Base-by-base conservation (phyloP, 2,329 filamentous ascomycete species). In the Exophiala dermatitidis region DNA sequence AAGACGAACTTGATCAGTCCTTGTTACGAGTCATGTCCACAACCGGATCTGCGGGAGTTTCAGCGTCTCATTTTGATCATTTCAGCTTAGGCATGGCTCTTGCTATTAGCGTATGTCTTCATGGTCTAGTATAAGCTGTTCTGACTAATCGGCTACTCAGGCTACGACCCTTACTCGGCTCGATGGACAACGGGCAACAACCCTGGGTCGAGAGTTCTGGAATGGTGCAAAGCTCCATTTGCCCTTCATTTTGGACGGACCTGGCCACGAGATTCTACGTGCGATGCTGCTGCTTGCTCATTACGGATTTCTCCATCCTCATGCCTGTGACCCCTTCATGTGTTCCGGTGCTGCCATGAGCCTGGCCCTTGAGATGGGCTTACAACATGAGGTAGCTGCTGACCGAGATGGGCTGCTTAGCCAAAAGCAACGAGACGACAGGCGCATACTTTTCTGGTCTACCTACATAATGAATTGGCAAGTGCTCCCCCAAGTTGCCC, bases 391-490 rank as follows among this genome's bases (percentile, higher is more conserved):
- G 32, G 28, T 29, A 8, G 28, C 19, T 4, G n/a, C 19, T 7
- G 12, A 30, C 3, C 19, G 28, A 31, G 43, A 29, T n/a, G 32
- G 19, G 5, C n/a, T 45, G 31, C 43, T 45, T n/a, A 45, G 28
- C 28, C 19, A 45, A 28, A 45, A 32, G 28, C 26, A 45, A 10
- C 29, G 28, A 10, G 28, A 45, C 31, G 19, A 45, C 5, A 19
- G 43, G 43, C 43, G 43, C 6, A 31, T 45, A 10, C 31, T 45
- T 2, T 45, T 45, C 26, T 45, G 43, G 43, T 29, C 43, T 30
- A 45, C 43, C 8, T 45, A 45, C n/a, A 45, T 45, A 5, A 45
- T 45, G 43, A 45, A 45, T 33, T 29, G 43, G 43, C 32, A 30
- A 30, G 19, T 30, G 6, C 29, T n/a, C 2, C 6, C 5, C 43